Evolutionary conservation across 805 yeast species (phyloP).

Genomic region (Saccharomyces paradoxus): DNA sequence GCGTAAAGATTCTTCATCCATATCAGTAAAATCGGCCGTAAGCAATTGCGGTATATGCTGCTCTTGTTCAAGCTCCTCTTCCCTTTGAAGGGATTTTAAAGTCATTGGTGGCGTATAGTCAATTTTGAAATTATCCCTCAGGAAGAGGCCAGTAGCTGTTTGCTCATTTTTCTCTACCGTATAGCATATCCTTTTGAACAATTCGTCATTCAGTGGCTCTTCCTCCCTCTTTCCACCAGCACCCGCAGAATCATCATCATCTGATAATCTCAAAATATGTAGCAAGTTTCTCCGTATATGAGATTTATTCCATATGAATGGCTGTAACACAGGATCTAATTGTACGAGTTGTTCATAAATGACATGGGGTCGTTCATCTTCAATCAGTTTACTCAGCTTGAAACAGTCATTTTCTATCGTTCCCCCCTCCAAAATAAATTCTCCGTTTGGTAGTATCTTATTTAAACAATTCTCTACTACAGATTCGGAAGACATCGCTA

Average conservation of each 20-base stretch:
- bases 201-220: slow-evolving; percentile 15
- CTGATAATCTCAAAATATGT: slow-evolving; percentile 23
- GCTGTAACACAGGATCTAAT: slow-evolving; percentile 13
- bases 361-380: slow-evolving; percentile 24
- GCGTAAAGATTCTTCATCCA: slow-evolving; percentile 8
- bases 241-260: slow-evolving; percentile 1
- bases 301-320: slow-evolving; percentile 26
- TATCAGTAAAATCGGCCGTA: slow-evolving; percentile 2
- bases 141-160: slow-evolving; percentile 1
- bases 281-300: slow-evolving; percentile 18
- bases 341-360: slow-evolving; percentile 27
- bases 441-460: background rate
- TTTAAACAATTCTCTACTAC: slow-evolving; percentile 2
- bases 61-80: slow-evolving; percentile 11
- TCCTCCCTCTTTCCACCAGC: background rate
- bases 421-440: background rate
- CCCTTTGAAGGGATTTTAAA: slow-evolving; percentile 10
- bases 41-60: slow-evolving; percentile 14
- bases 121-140: slow-evolving; percentile 16
- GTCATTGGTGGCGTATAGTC: slow-evolving; percentile 14
- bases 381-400: slow-evolving; percentile 12
- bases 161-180: slow-evolving; percentile 2
- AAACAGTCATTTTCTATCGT: background rate
- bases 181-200: slow-evolving; percentile 10
- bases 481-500: slow-evolving; percentile 1